A percentile compares a stretch with the other conserved stretches of the same genome.
phyloP scores from a whole-genome alignment of 1,284 basidiomycete species.

The Cutaneotrichosporon cutaneum region DNA sequence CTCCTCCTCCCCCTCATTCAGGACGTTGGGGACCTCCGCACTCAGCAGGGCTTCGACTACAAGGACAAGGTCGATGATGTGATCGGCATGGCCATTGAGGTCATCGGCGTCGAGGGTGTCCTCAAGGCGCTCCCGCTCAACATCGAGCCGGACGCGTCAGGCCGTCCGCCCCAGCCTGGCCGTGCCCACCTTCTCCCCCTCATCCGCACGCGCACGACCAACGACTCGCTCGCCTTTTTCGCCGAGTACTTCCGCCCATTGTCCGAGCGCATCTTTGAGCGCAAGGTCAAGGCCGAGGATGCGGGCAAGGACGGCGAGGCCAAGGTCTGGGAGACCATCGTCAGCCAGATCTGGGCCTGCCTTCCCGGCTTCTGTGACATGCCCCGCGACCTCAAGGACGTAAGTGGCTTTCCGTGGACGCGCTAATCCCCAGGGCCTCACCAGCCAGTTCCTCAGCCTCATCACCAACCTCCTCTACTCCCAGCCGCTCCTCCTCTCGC shows the following conservation, averaged over 20 bases:
- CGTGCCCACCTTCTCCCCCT: conserved; percentile 91
- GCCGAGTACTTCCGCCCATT: conserved; percentile 86
- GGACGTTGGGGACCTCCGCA: conserved; percentile 71
- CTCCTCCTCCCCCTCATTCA: conserved; percentile 72
- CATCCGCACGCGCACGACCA: conserved; percentile 71
- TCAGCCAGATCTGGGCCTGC: conserved; percentile 85
- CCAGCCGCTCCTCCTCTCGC: conserved; percentile 77
- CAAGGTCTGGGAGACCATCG: conserved; percentile 90
- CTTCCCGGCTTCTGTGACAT: conserved; percentile 69
- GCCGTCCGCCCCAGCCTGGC: conserved; percentile 52
- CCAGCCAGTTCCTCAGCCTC: conserved; percentile 74
- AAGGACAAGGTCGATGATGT: conserved; percentile 84
- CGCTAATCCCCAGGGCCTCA: conserved; percentile 56
- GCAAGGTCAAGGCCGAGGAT: conserved; percentile 70
- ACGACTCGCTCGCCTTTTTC: conserved; percentile 82
- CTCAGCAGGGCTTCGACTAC: conserved; percentile 80
- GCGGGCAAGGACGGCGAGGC: conserved; percentile 75
- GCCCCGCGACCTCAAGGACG: conserved; percentile 67
- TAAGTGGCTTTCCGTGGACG: background rate
- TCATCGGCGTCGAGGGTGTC: conserved; percentile 80
- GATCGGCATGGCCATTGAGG: conserved; percentile 76
- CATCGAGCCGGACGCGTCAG: conserved; percentile 67
- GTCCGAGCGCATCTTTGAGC: conserved; percentile 87
- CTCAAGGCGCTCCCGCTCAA: conserved; percentile 79
- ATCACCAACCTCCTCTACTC: conserved; percentile 86